Evolutionary conservation across 106 monocot species (phyloP).

Genomic region (Dendrobium nobile): DNA sequence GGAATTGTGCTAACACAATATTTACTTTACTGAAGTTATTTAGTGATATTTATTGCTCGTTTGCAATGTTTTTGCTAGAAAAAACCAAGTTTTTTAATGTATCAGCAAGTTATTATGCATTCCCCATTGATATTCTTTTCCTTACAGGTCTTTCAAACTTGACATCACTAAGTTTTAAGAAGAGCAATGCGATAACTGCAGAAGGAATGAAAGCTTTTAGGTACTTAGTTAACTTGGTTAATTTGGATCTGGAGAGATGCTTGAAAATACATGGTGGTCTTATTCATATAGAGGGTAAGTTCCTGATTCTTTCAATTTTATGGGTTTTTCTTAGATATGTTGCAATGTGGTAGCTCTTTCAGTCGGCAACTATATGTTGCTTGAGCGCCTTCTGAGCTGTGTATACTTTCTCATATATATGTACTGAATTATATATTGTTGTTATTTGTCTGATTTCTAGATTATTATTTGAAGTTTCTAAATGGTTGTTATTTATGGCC

Average conservation of each 20-base stretch:
- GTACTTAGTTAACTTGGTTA: conserved; percentile 66
- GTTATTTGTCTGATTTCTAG: neutral
- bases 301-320: neutral
- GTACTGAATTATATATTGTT: neutral
- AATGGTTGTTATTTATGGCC: neutral
- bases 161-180: conserved; percentile 87
- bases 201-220: conserved; percentile 81
- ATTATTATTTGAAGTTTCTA: neutral
- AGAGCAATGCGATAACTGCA: conserved; percentile 60
- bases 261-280: conserved; percentile 81
- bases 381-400: neutral
- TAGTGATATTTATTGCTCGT: neutral
- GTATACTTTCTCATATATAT: neutral
- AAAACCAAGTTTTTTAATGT: neutral
- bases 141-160: conserved; percentile 70
- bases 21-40: neutral
- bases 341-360: neutral
- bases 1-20: neutral
- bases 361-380: neutral
- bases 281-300: conserved; percentile 73
- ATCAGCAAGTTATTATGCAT: neutral
- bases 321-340: neutral
- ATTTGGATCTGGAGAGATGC: conserved; percentile 92
- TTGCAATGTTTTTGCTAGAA: neutral
- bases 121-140: neutral